Conservation (phyloP, 2,329 filamentous ascomycete species). For the Rosellinia necatrix region DNA sequence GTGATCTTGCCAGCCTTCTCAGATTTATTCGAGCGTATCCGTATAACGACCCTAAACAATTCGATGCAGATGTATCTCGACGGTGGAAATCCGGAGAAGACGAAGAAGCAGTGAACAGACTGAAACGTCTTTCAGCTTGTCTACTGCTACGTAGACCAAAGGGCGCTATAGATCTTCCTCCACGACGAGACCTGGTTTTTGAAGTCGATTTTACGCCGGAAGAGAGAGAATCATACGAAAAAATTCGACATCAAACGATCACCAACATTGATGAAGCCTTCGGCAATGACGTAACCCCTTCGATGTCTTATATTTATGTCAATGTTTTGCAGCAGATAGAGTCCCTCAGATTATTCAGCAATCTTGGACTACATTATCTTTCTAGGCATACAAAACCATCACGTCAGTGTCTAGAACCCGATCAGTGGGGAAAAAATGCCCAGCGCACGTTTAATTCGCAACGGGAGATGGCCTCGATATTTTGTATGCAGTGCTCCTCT, state of each 20-base stretch:
- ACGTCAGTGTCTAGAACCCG: neutral
- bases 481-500: conserved; percentile 40
- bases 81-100: conserved; percentile 46
- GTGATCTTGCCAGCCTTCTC: conserved; percentile 49
- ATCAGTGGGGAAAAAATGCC: conserved; percentile 36
- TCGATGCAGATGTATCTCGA: conserved; percentile 46
- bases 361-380: conserved; percentile 49
- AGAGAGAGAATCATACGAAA: neutral
- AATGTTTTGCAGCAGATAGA: conserved; percentile 53
- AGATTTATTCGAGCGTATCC: conserved; percentile 50
- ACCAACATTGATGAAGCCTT: conserved; percentile 24
- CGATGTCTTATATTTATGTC: conserved; percentile 37
- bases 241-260: neutral
- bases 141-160: neutral
- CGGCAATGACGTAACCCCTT: accelerated
- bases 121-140: conserved; percentile 42
- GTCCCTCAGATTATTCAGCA: conserved; percentile 50
- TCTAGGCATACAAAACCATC: conserved; percentile 32
- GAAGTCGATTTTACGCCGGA: neutral
- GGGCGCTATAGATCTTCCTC: neutral
- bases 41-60: conserved; percentile 44
- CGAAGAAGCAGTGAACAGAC: conserved; percentile 44
- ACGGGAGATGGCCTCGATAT: conserved; percentile 34
- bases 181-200: neutral
- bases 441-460: conserved; percentile 44